Percentiles rank a stretch among this genome's conserved stretches.
Conservation (phyloP, 1,139 yeast species). For the Candida gigantensis region DNA sequence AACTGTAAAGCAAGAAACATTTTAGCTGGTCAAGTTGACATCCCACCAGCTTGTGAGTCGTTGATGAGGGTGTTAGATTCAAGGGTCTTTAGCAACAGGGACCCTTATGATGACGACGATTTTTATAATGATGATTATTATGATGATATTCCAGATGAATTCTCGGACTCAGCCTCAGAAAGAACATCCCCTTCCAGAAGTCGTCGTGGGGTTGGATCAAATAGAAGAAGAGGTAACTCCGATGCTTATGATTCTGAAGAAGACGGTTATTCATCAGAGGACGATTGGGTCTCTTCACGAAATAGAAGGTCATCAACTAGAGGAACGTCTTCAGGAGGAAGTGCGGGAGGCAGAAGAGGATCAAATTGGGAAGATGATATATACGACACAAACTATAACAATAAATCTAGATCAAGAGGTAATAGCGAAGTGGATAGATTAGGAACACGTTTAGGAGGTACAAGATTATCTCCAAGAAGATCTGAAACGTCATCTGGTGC, state of each 20-base stretch:
- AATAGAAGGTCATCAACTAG: conserved; percentile 20
- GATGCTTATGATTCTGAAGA: conserved; percentile 43
- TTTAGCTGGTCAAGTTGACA: conserved; percentile 80
- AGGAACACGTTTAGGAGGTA: conserved; percentile 30
- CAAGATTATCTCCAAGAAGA: conserved; percentile 26
- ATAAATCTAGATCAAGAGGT: conserved; percentile 28
- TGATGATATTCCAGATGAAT: conserved; percentile 73
- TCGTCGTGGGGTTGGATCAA: conserved; percentile 21
- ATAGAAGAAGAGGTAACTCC: conserved; percentile 38
- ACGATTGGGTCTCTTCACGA: conserved; percentile 18
- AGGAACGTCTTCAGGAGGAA: conserved; percentile 14
- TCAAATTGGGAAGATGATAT: conserved; percentile 80
- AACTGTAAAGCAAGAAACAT: conserved; percentile 84
- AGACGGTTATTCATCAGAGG: conserved; percentile 38
- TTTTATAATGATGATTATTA: conserved; percentile 60
- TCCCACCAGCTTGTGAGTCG: conserved; percentile 93
- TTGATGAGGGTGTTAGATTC: conserved; percentile 84
- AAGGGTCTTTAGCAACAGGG: conserved; percentile 71
- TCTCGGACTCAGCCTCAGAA: conserved; percentile 48
- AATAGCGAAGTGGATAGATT: conserved; percentile 39
- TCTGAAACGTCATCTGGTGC: conserved; percentile 19
- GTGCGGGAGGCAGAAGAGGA: conserved; percentile 12
- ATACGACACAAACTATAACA: conserved; percentile 49
- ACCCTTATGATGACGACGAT: conserved; percentile 49
- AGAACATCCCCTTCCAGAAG: conserved; percentile 30